phyloP scores from a whole-genome alignment of 2,329 filamentous ascomycete genomes.

The Trichoderma sp. region DNA sequence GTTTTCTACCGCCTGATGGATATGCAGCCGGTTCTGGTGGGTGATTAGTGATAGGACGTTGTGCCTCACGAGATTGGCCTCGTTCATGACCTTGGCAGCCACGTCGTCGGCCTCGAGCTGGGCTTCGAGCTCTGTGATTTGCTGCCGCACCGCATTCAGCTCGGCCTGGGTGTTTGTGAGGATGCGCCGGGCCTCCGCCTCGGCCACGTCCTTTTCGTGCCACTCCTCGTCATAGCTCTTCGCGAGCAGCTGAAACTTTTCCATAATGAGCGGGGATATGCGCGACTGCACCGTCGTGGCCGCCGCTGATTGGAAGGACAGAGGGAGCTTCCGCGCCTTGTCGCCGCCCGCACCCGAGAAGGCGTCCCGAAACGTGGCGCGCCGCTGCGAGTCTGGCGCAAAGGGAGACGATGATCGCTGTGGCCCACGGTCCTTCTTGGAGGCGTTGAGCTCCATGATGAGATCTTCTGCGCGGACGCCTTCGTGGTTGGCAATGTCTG shows the following conservation, averaged over 20 bases:
- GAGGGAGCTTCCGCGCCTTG: constrained; percentile 44
- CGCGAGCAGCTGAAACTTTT: constrained; percentile 72
- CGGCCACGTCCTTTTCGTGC: constrained; percentile 69
- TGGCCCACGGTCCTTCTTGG: constrained; percentile 65
- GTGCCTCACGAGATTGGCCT: constrained; percentile 53
- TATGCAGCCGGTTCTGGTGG: constrained; percentile 55
- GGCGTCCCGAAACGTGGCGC: constrained; percentile 55
- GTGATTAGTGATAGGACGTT: constrained; percentile 53
- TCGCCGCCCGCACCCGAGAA: constrained; percentile 46
- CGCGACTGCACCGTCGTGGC: constrained; percentile 69
- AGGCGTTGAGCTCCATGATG: constrained; percentile 73
- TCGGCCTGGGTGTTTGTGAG: constrained; percentile 69
- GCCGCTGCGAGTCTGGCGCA: constrained; percentile 62
- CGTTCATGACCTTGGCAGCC: constrained; percentile 52
- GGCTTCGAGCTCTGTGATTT: constrained; percentile 59
- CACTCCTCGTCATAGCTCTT: constrained; percentile 74
- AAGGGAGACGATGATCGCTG: constrained; percentile 76
- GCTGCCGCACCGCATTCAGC: constrained; percentile 60
- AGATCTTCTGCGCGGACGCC: constrained; percentile 84
- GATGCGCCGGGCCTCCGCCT: constrained; percentile 66
- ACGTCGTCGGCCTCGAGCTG: constrained; percentile 58
- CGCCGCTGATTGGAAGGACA: constrained; percentile 60
- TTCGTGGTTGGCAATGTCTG: constrained; percentile 78
- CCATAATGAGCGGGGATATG: constrained; percentile 68
- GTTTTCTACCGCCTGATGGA: constrained; percentile 54